These are phyloP conservation scores for Camelina sativa DNA, from an alignment of 345 rosid genomes.

Conservation along the genomic window DNA sequence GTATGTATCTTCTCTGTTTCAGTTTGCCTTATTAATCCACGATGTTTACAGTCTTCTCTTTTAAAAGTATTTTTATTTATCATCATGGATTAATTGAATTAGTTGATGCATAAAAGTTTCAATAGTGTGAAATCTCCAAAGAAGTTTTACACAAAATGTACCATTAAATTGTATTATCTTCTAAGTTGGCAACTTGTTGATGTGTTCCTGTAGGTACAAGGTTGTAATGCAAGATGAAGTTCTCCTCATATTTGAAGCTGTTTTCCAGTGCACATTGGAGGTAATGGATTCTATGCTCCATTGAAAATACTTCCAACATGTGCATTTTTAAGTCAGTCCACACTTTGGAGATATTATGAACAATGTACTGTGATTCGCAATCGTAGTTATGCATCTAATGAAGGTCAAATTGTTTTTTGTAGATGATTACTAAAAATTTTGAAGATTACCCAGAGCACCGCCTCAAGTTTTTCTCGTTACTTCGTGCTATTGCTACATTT, in stretches of 20 bases:
- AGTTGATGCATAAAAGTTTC: conserved; percentile 35
- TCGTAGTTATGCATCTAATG: conserved; percentile 17
- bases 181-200: conserved; percentile 9
- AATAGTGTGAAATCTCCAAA: conserved; percentile 35
- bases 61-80: background rate
- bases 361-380: background rate
- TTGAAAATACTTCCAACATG: background rate
- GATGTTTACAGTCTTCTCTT: background rate
- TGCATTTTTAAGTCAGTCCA: background rate
- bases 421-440: conserved; percentile 99
- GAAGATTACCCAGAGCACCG: conserved; percentile 99
- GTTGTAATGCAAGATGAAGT: conserved; percentile 88
- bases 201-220: conserved; percentile 67
- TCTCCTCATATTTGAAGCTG: conserved; percentile 93
- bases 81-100: conserved; percentile 1
- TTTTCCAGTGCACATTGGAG: conserved; percentile 98
- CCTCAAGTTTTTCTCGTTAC: conserved; percentile 93
- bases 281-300: conserved; percentile 46
- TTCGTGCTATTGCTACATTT: conserved; percentile 92
- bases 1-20: conserved; percentile 50
- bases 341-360: background rate
- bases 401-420: conserved; percentile 31
- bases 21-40: conserved; percentile 1
- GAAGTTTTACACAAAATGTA: conserved; percentile 51
- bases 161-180: conserved; percentile 15